Base-by-base conservation (phyloP, 805 yeast genomes). In the Lachancea mirantina region DNA sequence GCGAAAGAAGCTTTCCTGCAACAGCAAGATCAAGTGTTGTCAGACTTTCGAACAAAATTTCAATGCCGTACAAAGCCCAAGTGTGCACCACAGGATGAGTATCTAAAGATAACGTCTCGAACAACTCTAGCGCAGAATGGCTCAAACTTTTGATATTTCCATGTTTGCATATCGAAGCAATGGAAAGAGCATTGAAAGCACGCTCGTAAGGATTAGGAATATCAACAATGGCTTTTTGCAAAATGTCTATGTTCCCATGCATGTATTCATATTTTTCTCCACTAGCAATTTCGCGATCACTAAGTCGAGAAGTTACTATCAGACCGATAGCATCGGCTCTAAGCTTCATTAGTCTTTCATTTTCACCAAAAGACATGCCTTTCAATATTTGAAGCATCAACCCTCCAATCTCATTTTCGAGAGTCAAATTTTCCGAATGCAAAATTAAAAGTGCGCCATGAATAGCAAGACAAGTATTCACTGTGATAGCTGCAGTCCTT, bases 1-100 rank as follows among this genome's bases (percentile, higher is more conserved):
- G 47, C 1, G 49, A 39, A 4, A 81, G 37, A 0, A 78, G 47
- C 11, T 62, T 62, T 2, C 70, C 52, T 1, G 78, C 65, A 9
- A 67, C 58, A 5, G 50, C 40, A 2, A 62, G 46, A 34, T 68
- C 72, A 15, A 72, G 66, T 7, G 72, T 46, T 6, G 68, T 61
- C 30, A 78, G 76, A 20, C 70, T 72, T 23, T 73, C 75, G 19
- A 87, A 61, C 8, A 82, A 53, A 1, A 70, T 58, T 2, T 71
- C 56, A 26, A 81, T 51, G 0, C 92, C 71, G 28, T 70, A 70
- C 44, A 87, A 52, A 1, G 89, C 67, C 68, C 87, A 79, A 34
- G 73, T 68, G 50, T 84, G 88, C 11, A 92, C 87, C 1, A 74
- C 61, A 0, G 96, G 95, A 50, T 88, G 89, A 0, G 95, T 88